phyloP scores from a whole-genome alignment of 257 asterid species.

The Leonotis leonurus region DNA sequence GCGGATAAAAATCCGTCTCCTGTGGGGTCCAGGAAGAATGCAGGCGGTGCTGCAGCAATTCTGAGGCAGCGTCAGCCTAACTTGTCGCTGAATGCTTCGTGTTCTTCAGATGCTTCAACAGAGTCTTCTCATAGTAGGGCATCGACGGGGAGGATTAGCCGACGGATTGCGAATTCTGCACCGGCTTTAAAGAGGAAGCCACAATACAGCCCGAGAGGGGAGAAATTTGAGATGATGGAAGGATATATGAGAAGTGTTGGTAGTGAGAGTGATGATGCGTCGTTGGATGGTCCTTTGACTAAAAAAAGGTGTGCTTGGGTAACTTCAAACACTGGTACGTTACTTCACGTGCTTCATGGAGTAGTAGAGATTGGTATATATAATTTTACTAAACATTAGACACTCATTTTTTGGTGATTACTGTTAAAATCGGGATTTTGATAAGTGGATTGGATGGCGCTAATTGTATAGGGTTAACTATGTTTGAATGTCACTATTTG shows the following conservation, averaged over 20 bases:
- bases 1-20: conserved; percentile 33
- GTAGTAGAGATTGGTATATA: conserved; percentile 2
- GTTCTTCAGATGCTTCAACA: conserved; percentile 91
- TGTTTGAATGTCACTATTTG: neutral
- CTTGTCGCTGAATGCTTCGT: conserved; percentile 70
- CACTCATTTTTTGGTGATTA: neutral
- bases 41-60: conserved; percentile 40
- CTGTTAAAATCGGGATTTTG: neutral
- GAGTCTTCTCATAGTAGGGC: conserved; percentile 88
- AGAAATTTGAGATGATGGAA: conserved; percentile 34
- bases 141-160: conserved; percentile 63
- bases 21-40: conserved; percentile 38
- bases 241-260: conserved; percentile 29
- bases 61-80: conserved; percentile 55
- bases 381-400: neutral
- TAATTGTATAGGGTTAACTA: neutral
- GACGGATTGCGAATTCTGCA: conserved; percentile 35
- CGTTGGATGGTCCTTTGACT: conserved; percentile 28
- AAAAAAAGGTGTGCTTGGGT: conserved; percentile 97
- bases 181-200: conserved; percentile 33
- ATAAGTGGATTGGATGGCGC: neutral
- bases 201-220: conserved; percentile 39
- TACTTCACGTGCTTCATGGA: conserved; percentile 1
- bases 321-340: conserved; percentile 77
- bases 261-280: conserved; percentile 39